phyloP scores from a whole-genome alignment of 2,329 filamentous ascomycete species.

The Cladorrhinum sp. region DNA sequence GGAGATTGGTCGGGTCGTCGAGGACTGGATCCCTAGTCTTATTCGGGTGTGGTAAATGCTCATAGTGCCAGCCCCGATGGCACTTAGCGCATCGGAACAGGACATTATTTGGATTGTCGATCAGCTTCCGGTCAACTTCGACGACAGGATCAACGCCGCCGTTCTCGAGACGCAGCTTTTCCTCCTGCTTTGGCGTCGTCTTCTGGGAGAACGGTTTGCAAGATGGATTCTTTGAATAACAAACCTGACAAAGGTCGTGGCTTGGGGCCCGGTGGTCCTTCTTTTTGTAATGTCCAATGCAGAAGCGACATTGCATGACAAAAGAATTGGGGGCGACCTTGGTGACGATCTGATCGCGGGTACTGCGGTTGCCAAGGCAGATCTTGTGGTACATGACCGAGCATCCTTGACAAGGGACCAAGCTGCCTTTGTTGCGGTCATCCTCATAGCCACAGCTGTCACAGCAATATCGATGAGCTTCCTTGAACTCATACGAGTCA shows the following conservation, averaged over 20 bases:
- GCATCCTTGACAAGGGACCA: conserved; percentile 91
- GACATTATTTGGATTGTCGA: conserved; percentile 75
- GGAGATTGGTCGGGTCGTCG: conserved; percentile 47
- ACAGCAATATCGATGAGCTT: conserved; percentile 68
- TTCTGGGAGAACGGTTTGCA: conserved; percentile 72
- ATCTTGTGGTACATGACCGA: conserved; percentile 76
- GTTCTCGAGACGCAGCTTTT: conserved; percentile 77
- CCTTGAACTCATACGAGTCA: conserved; percentile 59
- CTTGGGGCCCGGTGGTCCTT: conserved; percentile 70
- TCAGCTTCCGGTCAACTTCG: conserved; percentile 54
- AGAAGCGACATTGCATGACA: conserved; percentile 85
- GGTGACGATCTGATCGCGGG: conserved; percentile 82
- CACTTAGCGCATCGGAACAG: conserved; percentile 81
- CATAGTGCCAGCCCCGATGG: conserved; percentile 75
- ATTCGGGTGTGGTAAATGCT: conserved; percentile 66
- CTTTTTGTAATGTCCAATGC: conserved; percentile 65
- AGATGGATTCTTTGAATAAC: conserved; percentile 61
- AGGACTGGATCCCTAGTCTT: conserved; percentile 35
- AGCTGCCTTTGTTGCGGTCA: conserved; percentile 58
- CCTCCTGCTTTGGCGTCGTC: conserved; percentile 75
- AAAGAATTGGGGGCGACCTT: conserved; percentile 76
- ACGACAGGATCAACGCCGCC: conserved; percentile 73
- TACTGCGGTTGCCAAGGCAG: conserved; percentile 72
- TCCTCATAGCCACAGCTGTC: conserved; percentile 64
- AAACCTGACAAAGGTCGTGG: conserved; percentile 69